Percentiles rank a stretch among this genome's conserved stretches.
Evolutionary conservation across 2,329 filamentous ascomycete genomes (phyloP).

Genomic region (Xylariomycetidae sp.): DNA sequence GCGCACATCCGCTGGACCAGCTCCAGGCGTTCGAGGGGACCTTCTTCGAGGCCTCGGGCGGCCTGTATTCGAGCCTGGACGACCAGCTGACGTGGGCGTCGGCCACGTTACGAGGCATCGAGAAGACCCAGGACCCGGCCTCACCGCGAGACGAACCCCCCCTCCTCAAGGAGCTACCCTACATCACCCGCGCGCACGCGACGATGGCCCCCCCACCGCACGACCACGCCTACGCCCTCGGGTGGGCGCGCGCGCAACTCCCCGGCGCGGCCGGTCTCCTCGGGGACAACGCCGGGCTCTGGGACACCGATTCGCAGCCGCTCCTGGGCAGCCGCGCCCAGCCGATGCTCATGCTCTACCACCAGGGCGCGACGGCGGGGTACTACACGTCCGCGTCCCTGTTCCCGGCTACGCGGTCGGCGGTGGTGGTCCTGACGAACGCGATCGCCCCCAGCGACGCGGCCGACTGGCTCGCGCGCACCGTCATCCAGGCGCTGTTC

Average conservation of each 20-base stretch:
- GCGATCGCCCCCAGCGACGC: not conserved
- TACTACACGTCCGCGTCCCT: not conserved
- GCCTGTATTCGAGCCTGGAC: not conserved
- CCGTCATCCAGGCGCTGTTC: not conserved
- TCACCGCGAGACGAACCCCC: too few species aligned
- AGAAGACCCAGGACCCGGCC: too few species aligned
- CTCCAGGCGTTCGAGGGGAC: not conserved
- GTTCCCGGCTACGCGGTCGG: not conserved
- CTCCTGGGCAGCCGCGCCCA: not conserved
- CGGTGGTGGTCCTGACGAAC: not conserved
- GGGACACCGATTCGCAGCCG: not conserved
- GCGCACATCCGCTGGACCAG: not conserved
- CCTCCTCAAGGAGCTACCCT: too few species aligned
- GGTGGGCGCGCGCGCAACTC: not conserved
- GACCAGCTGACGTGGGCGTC: not conserved
- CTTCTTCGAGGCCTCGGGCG: too few species aligned
- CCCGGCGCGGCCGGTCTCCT: not conserved
- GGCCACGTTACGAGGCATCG: too few species aligned
- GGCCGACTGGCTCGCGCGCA: not conserved
- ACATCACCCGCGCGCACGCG: too few species aligned
- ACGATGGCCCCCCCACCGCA: not conserved
- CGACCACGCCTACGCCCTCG: not conserved
- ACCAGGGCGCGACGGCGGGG: not conserved
- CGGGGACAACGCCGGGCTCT: not conserved
- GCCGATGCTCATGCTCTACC: not conserved